Evolutionary conservation across 1,139 yeast species (phyloP), one percentile per base, ranked within the genome.

Genomic region (Arxiozyma heterogenica): DNA sequence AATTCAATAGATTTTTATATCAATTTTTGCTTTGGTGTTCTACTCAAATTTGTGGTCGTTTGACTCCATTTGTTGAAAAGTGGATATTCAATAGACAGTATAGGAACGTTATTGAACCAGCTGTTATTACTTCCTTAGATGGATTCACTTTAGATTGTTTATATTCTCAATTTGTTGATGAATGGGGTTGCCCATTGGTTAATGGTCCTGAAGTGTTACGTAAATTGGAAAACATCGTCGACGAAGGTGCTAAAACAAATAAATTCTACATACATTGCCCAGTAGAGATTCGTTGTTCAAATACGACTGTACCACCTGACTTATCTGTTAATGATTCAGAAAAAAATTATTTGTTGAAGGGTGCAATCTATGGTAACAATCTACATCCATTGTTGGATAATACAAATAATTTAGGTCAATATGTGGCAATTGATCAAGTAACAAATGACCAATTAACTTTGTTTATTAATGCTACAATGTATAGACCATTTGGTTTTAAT

Each of bases 91-190:
- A 76, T 34, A 85, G 86, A 68, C 97, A 89, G 71, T 93, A 85
- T 64, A 96, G 96, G 18, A 71, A 74, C 45, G 80, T 81, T 21
- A 94, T 86, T 65, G 84, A 88, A 4, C 46, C 51, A 20, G 17
- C 27, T 21, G 90, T 91, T 8, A 93, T 86, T 64, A 79, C 82
- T 58, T 85, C 94, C 2, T 91, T 86, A 41, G 91, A 86, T 58
- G 96, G 91, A 1, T 81, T 91, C 64, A 90, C 89, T 68, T 89
- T 93, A 96, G 98, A 93, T 73, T 93, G 98, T 68, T 74, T 91
- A 61, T 93, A 90, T 69, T 83, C 91, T 49, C 98, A 93, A 70
- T 91, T 85, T 72, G 98, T 93, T 54, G 84, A 91, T 67, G 98
- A 93, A 72, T 93, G 98, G 98, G 89, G 93, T 17, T 81, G 95